phyloP scores from a whole-genome alignment of 345 rosid genomes.

The Hibiscus mutabilis region DNA sequence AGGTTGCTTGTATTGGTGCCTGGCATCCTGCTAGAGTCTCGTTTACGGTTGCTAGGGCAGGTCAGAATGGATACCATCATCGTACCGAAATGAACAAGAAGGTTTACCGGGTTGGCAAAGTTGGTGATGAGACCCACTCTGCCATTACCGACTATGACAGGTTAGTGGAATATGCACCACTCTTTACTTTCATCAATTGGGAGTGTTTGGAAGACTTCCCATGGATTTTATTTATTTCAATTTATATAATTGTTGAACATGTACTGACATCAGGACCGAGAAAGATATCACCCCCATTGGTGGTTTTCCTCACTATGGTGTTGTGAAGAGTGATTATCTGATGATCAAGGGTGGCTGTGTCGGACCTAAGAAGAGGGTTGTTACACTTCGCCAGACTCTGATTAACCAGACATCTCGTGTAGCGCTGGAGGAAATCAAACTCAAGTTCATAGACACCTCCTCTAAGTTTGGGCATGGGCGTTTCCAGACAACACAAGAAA shows the following conservation, averaged over 20 bases:
- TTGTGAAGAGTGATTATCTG: background rate
- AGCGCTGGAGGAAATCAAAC: constrained; percentile 58
- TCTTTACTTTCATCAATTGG: background rate
- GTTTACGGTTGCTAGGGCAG: background rate
- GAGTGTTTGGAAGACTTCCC: too few species aligned
- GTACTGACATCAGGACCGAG: background rate
- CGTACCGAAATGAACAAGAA: background rate
- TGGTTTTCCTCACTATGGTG: background rate
- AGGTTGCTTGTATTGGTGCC: background rate
- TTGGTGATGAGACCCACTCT: constrained; percentile 41
- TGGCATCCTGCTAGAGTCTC: constrained; percentile 1
- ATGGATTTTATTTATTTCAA: too few species aligned
- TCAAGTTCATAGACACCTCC: constrained; percentile 73
- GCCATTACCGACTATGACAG: constrained; percentile 75
- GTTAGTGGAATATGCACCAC: constrained; percentile 17
- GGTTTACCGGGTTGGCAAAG: background rate
- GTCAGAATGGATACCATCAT: background rate
- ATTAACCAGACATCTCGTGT: constrained; percentile 61
- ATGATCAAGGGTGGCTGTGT: background rate
- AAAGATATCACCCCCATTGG: background rate
- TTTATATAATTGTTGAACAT: background rate
- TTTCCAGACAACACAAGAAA: background rate
- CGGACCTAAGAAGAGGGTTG: background rate
- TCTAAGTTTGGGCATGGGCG: constrained; percentile 6
- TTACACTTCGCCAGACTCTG: background rate